Percentiles rank a stretch among this genome's conserved stretches.
These are phyloP conservation scores for Diplosphaera chodatii DNA, from an alignment of 139 green algal species.

Conservation along the genomic window DNA sequence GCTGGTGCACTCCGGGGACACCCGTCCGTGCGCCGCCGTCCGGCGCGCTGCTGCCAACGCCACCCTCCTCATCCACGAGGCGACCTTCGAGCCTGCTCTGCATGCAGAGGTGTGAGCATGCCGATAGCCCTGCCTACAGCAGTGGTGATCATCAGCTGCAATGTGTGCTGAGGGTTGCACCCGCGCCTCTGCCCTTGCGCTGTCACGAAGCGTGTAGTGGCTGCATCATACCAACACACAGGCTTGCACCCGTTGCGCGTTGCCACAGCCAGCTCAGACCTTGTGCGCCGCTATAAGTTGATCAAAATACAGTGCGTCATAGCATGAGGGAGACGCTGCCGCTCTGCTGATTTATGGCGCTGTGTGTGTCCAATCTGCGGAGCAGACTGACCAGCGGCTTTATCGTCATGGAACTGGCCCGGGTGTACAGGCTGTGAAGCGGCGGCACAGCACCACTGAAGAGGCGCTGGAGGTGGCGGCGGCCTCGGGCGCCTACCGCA, in stretches of 20 bases:
- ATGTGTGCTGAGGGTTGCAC: no score
- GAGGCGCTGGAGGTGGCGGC: constrained; percentile 50
- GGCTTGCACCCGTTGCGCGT: no score
- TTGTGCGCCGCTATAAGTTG: no score
- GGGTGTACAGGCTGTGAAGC: constrained; percentile 41
- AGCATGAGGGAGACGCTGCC: neutral
- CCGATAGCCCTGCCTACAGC: no score
- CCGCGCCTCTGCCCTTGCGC: no score
- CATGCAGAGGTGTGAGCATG: neutral
- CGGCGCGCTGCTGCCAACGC: constrained; percentile 12
- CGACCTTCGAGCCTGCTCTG: constrained; percentile 49
- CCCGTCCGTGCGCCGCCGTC: constrained; percentile 24
- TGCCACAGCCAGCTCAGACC: no score
- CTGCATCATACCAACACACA: no score
- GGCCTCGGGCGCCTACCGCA: constrained; percentile 48
- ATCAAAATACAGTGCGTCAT: neutral
- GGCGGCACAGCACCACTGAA: constrained; percentile 69
- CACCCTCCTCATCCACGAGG: constrained; percentile 62
- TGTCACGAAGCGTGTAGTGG: no score
- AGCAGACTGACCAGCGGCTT: neutral
- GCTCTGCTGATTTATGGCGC: no score
- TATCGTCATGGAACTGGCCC: no score
- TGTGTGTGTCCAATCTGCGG: neutral
- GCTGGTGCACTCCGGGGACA: constrained; percentile 74
- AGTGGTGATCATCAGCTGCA: no score